Base-by-base conservation (phyloP, 108 stramenopile genomes). In the Asterionellopsis glacialis region DNA sequence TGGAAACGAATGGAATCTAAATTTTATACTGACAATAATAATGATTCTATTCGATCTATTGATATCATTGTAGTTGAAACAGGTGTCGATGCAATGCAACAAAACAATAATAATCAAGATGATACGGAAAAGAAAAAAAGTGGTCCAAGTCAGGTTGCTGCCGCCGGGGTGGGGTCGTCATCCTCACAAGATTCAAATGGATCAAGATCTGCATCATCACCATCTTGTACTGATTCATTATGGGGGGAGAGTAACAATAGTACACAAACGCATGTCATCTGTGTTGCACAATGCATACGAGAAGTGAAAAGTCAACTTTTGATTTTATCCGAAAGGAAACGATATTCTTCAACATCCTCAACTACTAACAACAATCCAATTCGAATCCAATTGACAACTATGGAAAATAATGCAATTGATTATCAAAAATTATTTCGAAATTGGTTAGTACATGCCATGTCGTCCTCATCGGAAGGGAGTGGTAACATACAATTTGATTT, bases 1-100 rank as follows among this genome's bases (percentile, higher is more conserved):
- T 67, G 64, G 74, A 40, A 70, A 28, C 19, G 57, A 0, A 45
- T 63, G 15, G 19, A 28, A 23, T 49, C 25, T 19, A 13, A 45
- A 24, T 68, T 68, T 24, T 7, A n/a, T n/a, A n/a, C n/a, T n/a
- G n/a, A 33, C 33, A 33, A 33, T 7, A 33, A 33, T 5, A 7
- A 41, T 2, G 21, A 62, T 47, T 21, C n/a, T 12, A 42, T n/a
- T 9, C 49, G 51, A 41, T 52, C 57, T 11, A 61, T 75, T 19
- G 26, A 56, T 44, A 66, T 75, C 13, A 53, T 61, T 10, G 41
- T 75, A 10, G 42, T 64, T 14, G 27, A 27, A 26, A 58, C 63
- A 44, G 64, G 64, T 18, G 41, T 49, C 18, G 43, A 26, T 22
- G 62, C 12, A 11, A 13, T 33, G 16, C 0, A 53, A 13, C 1